phyloP scores from a whole-genome alignment of 2,329 filamentous ascomycete genomes.

The Madurella fahalii region DNA sequence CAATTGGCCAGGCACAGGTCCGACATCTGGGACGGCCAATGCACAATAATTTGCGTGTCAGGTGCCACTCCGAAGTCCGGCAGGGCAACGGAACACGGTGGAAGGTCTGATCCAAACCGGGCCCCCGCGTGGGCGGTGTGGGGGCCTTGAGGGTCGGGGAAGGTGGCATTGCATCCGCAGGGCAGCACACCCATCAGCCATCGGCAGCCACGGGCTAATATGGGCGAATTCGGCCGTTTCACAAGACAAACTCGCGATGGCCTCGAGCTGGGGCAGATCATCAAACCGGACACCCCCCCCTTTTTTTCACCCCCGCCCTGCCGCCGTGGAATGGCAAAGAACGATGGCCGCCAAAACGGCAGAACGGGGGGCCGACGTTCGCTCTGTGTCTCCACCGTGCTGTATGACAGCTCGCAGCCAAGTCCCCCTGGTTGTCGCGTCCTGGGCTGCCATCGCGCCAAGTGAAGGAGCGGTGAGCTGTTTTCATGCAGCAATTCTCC shows the following conservation, averaged over 20 bases:
- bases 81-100: not conserved
- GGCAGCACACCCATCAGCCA: not conserved
- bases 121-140: not conserved
- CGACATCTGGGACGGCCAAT: not conserved
- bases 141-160: not conserved
- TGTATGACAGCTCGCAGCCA: not conserved
- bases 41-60: not conserved
- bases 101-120: not conserved
- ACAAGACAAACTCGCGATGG: not conserved
- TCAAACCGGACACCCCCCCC: not conserved
- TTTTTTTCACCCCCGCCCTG: too few relatives aligned
- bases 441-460: slow-evolving; percentile 4
- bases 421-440: not conserved
- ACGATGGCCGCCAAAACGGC: too few relatives aligned
- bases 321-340: too few relatives aligned
- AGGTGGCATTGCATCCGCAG: not conserved
- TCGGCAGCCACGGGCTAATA: not conserved
- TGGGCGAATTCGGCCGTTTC: not conserved
- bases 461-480: slow-evolving; percentile 25
- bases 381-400: not conserved
- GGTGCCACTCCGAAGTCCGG: not conserved
- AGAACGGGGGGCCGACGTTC: too few relatives aligned
- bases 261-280: not conserved
- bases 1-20: not conserved
- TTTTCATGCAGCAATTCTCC: slow-evolving; percentile 24